These are phyloP conservation scores for Chenopodium suecicum DNA, from an alignment of 148 eudicot genomes.

Conservation along the genomic window DNA sequence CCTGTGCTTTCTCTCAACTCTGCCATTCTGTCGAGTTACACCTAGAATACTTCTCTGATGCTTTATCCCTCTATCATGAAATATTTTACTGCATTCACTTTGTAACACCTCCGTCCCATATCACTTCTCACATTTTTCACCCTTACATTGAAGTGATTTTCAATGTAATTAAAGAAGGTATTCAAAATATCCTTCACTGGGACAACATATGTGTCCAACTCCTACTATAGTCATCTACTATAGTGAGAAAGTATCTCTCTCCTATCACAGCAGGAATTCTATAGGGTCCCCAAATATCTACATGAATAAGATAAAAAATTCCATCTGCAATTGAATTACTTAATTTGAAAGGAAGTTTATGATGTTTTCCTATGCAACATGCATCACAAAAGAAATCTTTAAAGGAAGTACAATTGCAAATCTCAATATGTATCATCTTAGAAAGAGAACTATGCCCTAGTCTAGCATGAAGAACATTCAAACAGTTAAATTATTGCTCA, in stretches of 20 bases:
- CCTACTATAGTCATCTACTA: neutral
- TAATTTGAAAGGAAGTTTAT: neutral
- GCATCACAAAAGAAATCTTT: neutral
- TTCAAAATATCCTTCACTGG: neutral
- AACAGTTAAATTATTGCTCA: neutral
- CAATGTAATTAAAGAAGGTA: neutral
- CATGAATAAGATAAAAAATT: neutral
- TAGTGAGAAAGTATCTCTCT: neutral
- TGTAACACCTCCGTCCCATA: neutral
- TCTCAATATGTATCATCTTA: neutral
- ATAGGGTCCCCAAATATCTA: slow-evolving; percentile 13
- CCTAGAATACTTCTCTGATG: neutral
- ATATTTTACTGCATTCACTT: neutral
- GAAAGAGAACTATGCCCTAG: slow-evolving; percentile 1
- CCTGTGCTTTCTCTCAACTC: no score
- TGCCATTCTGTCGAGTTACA: neutral
- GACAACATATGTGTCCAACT: neutral
- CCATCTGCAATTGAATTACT: neutral
- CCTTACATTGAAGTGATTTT: neutral
- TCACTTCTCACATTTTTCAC: neutral
- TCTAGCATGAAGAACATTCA: slow-evolving; percentile 2
- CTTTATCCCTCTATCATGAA: neutral
- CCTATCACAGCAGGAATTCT: neutral
- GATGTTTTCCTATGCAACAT: neutral
- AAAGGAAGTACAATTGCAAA: neutral